phyloP scores from a whole-genome alignment of 2,329 filamentous ascomycete species.

The Sordariomycetes sp. region DNA sequence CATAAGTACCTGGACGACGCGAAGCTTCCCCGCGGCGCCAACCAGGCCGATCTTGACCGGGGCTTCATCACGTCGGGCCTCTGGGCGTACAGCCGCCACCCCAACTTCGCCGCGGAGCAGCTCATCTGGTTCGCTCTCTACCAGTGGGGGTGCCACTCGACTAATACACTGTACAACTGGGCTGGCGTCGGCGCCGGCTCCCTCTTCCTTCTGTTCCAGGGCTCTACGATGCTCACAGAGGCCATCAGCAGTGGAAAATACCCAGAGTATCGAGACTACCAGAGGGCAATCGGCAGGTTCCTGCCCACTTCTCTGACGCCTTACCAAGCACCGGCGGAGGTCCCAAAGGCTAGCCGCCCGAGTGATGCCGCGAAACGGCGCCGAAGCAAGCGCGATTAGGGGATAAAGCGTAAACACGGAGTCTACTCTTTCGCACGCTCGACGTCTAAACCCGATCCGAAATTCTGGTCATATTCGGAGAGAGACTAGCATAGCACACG shows the following conservation, averaged over 20 bases:
- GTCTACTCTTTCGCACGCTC: too few species aligned
- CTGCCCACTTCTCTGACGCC: constrained; percentile 47
- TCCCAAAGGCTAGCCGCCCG: constrained; percentile 36
- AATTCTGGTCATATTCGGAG: background rate
- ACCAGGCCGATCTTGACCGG: constrained; percentile 70
- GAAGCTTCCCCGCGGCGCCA: constrained; percentile 55
- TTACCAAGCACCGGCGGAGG: constrained; percentile 27
- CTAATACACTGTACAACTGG: constrained; percentile 67
- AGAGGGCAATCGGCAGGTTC: constrained; percentile 73
- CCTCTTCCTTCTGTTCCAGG: constrained; percentile 77
- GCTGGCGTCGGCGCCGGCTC: constrained; percentile 56
- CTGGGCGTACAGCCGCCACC: constrained; percentile 82
- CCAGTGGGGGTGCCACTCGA: constrained; percentile 73
- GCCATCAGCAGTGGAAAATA: constrained; percentile 73
- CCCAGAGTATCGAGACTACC: constrained; percentile 76
- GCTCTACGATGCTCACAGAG: constrained; percentile 82
- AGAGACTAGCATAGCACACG: background rate
- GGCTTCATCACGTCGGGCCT: constrained; percentile 80
- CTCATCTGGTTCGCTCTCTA: constrained; percentile 82
- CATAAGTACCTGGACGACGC: constrained; percentile 61
- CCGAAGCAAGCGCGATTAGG: constrained; percentile 10
- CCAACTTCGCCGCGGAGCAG: constrained; percentile 92
- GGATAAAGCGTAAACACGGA: background rate
- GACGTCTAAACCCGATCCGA: too few species aligned
- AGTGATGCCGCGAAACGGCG: constrained; percentile 34